Conservation (phyloP, 192 early-diverging fungal species). For the Coemansia sp. region DNA sequence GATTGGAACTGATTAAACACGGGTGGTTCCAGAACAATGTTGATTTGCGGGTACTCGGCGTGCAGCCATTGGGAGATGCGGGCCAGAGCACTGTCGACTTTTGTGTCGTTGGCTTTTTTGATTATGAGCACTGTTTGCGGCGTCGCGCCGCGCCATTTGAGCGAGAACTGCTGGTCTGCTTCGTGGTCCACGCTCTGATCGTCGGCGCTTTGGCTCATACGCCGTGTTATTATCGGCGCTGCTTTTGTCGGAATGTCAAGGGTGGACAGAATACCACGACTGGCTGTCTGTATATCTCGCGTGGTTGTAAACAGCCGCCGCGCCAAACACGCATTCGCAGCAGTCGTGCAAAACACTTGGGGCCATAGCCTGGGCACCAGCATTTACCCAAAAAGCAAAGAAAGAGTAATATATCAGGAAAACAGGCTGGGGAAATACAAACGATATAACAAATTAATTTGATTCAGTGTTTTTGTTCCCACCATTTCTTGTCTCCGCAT, state of each 20-base stretch:
- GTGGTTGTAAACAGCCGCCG: neutral
- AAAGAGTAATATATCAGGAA: no score
- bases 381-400: no score
- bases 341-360: neutral
- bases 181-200: conserved; percentile 12
- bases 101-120: conserved; percentile 73
- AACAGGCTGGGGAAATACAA: neutral
- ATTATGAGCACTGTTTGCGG: conserved; percentile 77
- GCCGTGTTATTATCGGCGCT: conserved; percentile 22
- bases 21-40: conserved; percentile 69
- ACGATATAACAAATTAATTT: neutral
- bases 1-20: conserved; percentile 60
- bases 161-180: conserved; percentile 30
- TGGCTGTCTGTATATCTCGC: neutral
- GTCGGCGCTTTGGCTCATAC: conserved; percentile 1
- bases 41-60: conserved; percentile 61
- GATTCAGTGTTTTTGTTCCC: neutral
- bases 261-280: conserved; percentile 11
- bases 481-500: neutral
- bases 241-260: conserved; percentile 36
- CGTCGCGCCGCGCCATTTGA: conserved; percentile 32
- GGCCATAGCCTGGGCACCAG: no score
- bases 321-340: neutral
- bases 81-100: conserved; percentile 66
- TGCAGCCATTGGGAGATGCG: conserved; percentile 73